A percentile compares a stretch with the other conserved stretches of the same genome.
These are phyloP conservation scores for Tieghemiomyces parasiticus DNA, from an alignment of 192 early-diverging fungal genomes.

Conservation along the genomic window DNA sequence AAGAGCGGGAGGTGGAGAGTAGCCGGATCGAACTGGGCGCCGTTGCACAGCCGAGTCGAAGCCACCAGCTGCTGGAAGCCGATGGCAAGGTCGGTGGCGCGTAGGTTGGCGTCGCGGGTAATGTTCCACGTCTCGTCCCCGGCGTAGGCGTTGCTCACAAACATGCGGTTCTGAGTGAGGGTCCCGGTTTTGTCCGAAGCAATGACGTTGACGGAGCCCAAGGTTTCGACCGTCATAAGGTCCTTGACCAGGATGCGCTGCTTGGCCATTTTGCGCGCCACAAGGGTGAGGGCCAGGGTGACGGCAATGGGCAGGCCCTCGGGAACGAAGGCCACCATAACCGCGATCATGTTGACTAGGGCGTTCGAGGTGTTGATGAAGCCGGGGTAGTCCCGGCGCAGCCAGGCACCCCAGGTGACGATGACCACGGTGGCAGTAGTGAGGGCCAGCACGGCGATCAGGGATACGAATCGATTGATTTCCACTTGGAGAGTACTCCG, in stretches of 20 bases:
- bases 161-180: constrained; percentile 67
- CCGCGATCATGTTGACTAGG: constrained; percentile 38
- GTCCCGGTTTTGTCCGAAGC: constrained; percentile 90
- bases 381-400: constrained; percentile 32
- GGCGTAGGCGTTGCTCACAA: constrained; percentile 22
- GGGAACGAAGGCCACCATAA: constrained; percentile 59
- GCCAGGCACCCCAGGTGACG: constrained; percentile 36
- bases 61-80: constrained; percentile 15
- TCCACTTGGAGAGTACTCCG: constrained; percentile 46
- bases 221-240: constrained; percentile 71
- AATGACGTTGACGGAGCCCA: constrained; percentile 61
- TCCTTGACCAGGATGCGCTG: constrained; percentile 62
- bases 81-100: background rate
- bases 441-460: constrained; percentile 42
- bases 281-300: constrained; percentile 55
- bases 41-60: constrained; percentile 47
- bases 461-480: constrained; percentile 62
- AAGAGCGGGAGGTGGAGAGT: constrained; percentile 27
- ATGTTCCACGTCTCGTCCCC: background rate
- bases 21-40: constrained; percentile 32
- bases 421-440: constrained; percentile 30
- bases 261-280: constrained; percentile 59
- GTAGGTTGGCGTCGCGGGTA: background rate
- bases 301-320: constrained; percentile 70
- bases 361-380: constrained; percentile 35